Base-by-base conservation (phyloP, 1,284 basidiomycete genomes). In the Pascua sp. region DNA sequence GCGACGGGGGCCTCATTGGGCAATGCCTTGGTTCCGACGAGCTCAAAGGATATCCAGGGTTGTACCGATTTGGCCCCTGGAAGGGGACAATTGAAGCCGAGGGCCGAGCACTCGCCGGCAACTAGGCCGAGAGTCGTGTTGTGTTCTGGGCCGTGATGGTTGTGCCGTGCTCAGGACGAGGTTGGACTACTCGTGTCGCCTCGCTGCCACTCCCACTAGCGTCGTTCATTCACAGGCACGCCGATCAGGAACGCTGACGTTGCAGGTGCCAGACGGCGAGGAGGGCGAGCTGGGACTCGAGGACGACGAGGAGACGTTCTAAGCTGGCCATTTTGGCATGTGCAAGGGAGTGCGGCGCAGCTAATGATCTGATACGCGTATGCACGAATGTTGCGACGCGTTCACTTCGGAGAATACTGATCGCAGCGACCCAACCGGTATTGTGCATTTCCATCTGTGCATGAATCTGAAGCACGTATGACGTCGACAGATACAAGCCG, bases 201-300 rank as follows among this genome's bases (percentile, higher is more conserved):
- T 15, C 2, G 17, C 38, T 13, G 17, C 11, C 11, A 4, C 37
- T 37, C 2, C 18, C 37, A 11, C 12, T 16, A 11, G 45, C 45
- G 13, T 48, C 37, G 11, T 18, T 9, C 17, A 38, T 16, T 13
- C 36, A 36, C 9, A 32, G 11, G n/a, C 36, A n/a, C 13, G 47
- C 16, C 11, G 47, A 39, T 48, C 15, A 39, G 32, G 9, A 10
- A 11, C 10, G n/a, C 9, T 52, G 12, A 45, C 53, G 13, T 89
- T 87, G 66, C 88, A 89, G 72, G 85, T 89, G 83, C 61, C 61
- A n/a, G 57, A 53, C 15, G 60, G 57, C 53, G 60, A 59, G 51
- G 56, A 56, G 42, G 46, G 42, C 39, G 51, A 51, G 46, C 42
- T 59, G 43, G 56, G 24, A 32, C 24, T 32, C 24, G 24, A 32